phyloP scores from a whole-genome alignment of 495 filamentous ascomycete species.

The Xylaria intraflava region DNA sequence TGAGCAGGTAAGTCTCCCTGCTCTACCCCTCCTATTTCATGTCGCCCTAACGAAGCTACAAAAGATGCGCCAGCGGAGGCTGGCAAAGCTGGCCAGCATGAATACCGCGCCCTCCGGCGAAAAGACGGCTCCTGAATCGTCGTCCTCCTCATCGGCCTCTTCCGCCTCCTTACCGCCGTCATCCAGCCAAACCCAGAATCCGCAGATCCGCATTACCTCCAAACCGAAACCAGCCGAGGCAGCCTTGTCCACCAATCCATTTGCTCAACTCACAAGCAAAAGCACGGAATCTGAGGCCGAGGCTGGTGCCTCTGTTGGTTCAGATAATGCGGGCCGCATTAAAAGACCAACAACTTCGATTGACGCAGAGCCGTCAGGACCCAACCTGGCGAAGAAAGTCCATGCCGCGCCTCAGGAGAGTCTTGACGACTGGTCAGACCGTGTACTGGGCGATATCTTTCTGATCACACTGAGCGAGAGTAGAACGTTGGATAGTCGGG shows the following conservation, averaged over 20 bases:
- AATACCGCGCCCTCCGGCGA: constrained; percentile 7
- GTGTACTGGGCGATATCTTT: constrained; percentile 63
- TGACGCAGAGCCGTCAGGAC: constrained; percentile 15
- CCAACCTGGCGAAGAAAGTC: constrained; percentile 18
- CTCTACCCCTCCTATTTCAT: not conserved
- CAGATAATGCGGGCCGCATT: constrained; percentile 15
- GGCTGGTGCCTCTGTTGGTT: constrained; percentile 9
- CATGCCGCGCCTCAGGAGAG: constrained; percentile 28
- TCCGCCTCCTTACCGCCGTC: not conserved
- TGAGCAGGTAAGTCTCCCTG: constrained; percentile 20
- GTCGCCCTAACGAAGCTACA: not conserved
- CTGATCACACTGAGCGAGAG: constrained; percentile 61
- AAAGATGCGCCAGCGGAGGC: constrained; percentile 64
- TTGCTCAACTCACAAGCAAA: constrained; percentile 33
- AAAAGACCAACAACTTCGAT: constrained; percentile 15
- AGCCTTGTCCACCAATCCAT: constrained; percentile 26
- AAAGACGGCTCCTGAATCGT: constrained; percentile 11
- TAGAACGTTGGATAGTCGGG: constrained; percentile 51
- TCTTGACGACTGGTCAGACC: constrained; percentile 63
- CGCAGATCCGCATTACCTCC: constrained; percentile 4
- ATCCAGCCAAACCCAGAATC: constrained; percentile 4
- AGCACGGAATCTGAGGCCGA: constrained; percentile 25
- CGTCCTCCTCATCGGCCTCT: not conserved
- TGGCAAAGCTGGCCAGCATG: constrained; percentile 52
- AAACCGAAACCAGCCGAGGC: not conserved